phyloP scores from a whole-genome alignment of 2,329 filamentous ascomycete species.

The Trichoderma aggressivum region DNA sequence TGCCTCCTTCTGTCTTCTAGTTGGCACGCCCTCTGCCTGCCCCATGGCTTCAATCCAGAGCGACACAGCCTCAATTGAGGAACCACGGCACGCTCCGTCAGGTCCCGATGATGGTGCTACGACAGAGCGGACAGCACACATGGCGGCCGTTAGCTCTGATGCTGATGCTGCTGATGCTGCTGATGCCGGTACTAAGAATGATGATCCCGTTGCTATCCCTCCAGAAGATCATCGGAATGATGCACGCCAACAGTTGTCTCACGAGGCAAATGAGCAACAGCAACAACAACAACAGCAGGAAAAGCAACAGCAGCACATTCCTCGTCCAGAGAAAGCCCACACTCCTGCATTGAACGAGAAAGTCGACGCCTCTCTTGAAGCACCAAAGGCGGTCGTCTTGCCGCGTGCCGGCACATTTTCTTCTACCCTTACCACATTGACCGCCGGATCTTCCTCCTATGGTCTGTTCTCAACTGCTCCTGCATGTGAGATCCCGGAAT shows the following conservation, averaged over 20 bases:
- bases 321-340: not conserved
- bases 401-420: slow-evolving; percentile 6
- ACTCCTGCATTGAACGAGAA: not conserved
- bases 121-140: not conserved
- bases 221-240: not conserved
- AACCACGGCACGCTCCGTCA: not conserved
- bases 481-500: not conserved
- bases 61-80: slow-evolving; percentile 18
- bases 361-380: not conserved
- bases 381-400: not conserved
- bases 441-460: not conserved
- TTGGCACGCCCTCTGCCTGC: not conserved
- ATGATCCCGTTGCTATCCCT: not conserved
- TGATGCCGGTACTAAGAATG: not conserved
- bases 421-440: not conserved
- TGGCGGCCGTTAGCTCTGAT: not conserved
- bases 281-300: not conserved
- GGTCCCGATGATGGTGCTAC: not conserved
- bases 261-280: not conserved
- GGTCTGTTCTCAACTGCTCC: not conserved
- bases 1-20: not conserved
- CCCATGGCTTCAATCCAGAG: slow-evolving; percentile 8
- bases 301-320: not conserved
- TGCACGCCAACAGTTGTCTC: not conserved
- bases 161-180: not conserved